Conservation (phyloP, 192 early-diverging fungal genomes). For the Powellomyces hirtus region DNA sequence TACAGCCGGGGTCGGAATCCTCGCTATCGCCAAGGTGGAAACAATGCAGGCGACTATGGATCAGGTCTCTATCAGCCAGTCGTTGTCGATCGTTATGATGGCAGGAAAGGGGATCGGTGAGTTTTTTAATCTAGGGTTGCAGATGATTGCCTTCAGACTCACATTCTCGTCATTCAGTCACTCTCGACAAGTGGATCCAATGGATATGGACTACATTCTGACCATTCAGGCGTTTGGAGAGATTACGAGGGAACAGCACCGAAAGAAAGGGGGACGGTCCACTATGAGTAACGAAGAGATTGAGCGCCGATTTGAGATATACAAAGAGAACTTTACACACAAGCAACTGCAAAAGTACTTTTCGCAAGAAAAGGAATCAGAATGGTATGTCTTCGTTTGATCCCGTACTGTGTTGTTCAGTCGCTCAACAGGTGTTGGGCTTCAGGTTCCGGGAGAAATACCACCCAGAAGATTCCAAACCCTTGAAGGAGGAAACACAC, state of each 20-base stretch:
- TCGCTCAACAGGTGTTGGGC: background rate
- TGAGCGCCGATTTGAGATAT: constrained; percentile 73
- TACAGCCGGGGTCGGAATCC: constrained; percentile 3
- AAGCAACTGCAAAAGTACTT: constrained; percentile 74
- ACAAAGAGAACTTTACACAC: constrained; percentile 74
- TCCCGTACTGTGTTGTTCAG: background rate
- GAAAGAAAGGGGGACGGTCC: constrained; percentile 15
- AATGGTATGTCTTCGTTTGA: constrained; percentile 58
- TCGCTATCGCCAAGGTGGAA: background rate
- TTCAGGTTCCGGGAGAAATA: constrained; percentile 83
- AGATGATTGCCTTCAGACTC: too few species aligned
- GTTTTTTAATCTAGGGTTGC: too few species aligned
- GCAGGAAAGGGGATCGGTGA: background rate
- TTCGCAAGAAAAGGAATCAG: constrained; percentile 70
- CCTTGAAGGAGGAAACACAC: constrained; percentile 50
- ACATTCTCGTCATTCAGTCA: too few species aligned
- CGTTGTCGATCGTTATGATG: too few species aligned
- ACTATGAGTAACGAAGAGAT: constrained; percentile 76
- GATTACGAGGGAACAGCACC: constrained; percentile 5
- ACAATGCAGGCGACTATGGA: background rate
- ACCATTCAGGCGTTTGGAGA: constrained; percentile 39
- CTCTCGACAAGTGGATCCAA: constrained; percentile 58
- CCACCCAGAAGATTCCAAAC: constrained; percentile 69
- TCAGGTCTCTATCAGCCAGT: too few species aligned
- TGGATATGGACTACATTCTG: constrained; percentile 72